phyloP scores from a whole-genome alignment of 768 basidiomycete genomes.

The Trichaptum fuscoviolaceum region DNA sequence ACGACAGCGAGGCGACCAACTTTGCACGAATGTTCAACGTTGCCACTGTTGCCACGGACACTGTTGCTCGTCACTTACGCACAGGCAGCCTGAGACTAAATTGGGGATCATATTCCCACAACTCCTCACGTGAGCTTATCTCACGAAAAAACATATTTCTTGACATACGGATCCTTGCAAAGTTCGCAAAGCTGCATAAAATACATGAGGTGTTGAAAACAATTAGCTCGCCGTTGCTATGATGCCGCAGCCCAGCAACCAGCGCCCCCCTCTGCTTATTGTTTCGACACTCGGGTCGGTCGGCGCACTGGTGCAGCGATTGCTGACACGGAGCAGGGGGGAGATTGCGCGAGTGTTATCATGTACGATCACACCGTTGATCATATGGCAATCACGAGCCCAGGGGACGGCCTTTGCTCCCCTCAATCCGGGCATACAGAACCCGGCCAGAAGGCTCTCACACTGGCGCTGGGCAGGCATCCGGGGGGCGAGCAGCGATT shows the following conservation, averaged over 20 bases:
- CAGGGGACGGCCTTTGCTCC: background rate
- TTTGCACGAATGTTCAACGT: background rate
- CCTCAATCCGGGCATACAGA: background rate
- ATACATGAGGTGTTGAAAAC: background rate
- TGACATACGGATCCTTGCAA: background rate
- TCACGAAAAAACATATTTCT: background rate
- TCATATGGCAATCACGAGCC: constrained; percentile 1
- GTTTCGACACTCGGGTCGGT: background rate
- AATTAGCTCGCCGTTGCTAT: background rate
- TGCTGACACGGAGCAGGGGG: background rate
- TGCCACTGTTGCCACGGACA: background rate
- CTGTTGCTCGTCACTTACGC: background rate
- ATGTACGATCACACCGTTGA: background rate
- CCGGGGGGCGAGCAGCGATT: background rate
- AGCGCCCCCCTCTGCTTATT: background rate
- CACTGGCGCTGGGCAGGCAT: background rate
- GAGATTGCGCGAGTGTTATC: background rate
- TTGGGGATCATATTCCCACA: background rate
- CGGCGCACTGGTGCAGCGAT: background rate
- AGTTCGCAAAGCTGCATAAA: background rate
- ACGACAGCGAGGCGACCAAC: background rate
- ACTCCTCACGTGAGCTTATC: background rate
- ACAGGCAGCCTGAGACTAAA: background rate
- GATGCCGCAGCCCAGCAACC: background rate
- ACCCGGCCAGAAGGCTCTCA: background rate